These are phyloP conservation scores for Sequoia sempervirens DNA, from an alignment of 75 land plant species.

Conservation along the genomic window DNA sequence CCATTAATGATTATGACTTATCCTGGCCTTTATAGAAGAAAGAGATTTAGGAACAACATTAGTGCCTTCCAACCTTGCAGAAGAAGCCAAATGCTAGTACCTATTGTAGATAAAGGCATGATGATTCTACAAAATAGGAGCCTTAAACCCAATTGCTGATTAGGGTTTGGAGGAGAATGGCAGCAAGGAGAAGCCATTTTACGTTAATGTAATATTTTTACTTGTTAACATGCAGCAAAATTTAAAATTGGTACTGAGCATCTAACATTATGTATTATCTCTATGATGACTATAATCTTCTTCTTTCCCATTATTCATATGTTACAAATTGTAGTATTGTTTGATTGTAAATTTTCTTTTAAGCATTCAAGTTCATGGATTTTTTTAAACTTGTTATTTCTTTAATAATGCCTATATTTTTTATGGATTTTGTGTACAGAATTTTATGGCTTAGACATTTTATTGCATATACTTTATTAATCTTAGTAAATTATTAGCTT, in stretches of 20 bases:
- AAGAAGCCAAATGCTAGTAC: too few species aligned
- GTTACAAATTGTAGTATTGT: neutral
- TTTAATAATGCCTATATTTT: neutral
- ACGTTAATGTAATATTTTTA: too few species aligned
- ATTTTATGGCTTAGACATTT: neutral
- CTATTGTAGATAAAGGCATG: too few species aligned
- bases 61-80: too few species aligned
- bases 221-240: neutral
- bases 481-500: neutral
- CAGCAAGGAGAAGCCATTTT: too few species aligned
- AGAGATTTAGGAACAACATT: too few species aligned
- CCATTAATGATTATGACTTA: too few species aligned
- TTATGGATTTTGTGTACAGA: neutral
- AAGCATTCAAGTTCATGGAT: neutral
- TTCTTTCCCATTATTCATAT: neutral
- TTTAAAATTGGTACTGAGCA: neutral
- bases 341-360: neutral
- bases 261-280: neutral
- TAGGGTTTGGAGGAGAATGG: too few species aligned
- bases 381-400: neutral
- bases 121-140: too few species aligned
- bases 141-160: too few species aligned
- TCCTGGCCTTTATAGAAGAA: too few species aligned
- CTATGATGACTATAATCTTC: neutral
- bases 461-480: neutral